These are phyloP conservation scores for Paraglomus brasilianum DNA, from an alignment of 192 early-diverging fungal genomes.

Conservation along the genomic window DNA sequence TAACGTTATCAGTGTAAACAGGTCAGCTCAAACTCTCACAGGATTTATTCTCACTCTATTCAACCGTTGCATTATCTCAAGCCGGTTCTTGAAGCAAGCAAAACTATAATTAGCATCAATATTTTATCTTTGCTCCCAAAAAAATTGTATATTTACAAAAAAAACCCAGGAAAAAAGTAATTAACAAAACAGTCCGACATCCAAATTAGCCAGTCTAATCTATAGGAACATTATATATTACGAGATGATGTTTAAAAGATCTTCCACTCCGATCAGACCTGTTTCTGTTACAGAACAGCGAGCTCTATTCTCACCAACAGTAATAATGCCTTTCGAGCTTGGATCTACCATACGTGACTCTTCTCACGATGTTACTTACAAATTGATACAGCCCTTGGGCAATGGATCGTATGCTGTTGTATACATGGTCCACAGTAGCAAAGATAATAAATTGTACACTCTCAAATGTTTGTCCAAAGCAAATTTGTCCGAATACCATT, in stretches of 20 bases:
- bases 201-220: neutral
- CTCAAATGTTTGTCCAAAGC: conserved; percentile 74
- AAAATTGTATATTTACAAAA: conserved; percentile 8
- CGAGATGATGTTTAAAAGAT: conserved; percentile 25
- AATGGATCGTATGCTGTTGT: conserved; percentile 75
- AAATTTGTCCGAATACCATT: conserved; percentile 59
- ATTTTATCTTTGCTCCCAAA: neutral
- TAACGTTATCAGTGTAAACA: no score
- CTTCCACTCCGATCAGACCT: neutral
- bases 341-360: conserved; percentile 23
- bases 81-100: conserved; percentile 33
- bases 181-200: neutral
- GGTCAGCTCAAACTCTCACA: no score
- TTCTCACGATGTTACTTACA: neutral
- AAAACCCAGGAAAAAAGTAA: neutral
- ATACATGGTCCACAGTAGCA: conserved; percentile 63
- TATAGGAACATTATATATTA: neutral
- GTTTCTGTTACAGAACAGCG: neutral
- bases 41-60: no score
- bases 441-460: conserved; percentile 58
- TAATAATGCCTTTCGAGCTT: conserved; percentile 23
- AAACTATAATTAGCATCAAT: neutral
- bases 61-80: conserved; percentile 6
- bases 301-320: neutral
- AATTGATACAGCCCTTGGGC: conserved; percentile 55